Evolutionary conservation across 2,329 filamentous ascomycete species (phyloP).

Genomic region (Colletotrichum euphorbiae): DNA sequence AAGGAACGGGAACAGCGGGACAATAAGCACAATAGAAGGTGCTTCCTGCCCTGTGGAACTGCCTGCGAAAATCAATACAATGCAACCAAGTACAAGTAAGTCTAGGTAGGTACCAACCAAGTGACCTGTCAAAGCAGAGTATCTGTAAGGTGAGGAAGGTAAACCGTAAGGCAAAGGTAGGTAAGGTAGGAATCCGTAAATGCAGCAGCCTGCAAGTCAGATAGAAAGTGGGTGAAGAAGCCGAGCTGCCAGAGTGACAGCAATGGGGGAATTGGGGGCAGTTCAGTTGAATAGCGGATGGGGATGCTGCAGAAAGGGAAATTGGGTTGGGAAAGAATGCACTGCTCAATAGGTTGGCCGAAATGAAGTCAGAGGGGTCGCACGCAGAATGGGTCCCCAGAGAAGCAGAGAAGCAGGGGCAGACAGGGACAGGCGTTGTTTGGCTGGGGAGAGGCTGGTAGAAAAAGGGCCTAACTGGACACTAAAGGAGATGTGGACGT

Average conservation of each 20-base stretch:
- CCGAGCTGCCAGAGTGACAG: no score
- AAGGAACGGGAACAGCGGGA: conserved; percentile 10
- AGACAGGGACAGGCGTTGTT: not conserved
- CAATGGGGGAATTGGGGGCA: no score
- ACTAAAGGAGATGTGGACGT: no score
- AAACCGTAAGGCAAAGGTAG: not conserved
- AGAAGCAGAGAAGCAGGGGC: conserved; percentile 15
- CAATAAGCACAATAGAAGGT: conserved; percentile 8
- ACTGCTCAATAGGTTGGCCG: conserved; percentile 35
- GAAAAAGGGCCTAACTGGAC: not conserved
- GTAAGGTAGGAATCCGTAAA: not conserved
- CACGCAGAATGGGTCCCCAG: not conserved
- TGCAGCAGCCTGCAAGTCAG: not conserved
- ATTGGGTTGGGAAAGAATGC: conserved; percentile 29
- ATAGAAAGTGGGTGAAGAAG: no score
- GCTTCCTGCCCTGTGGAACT: conserved; percentile 1
- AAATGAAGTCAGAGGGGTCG: conserved; percentile 33
- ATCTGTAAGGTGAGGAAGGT: no score
- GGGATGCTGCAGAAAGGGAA: conserved; percentile 28
- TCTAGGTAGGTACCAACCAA: not conserved
- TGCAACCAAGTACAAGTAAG: not conserved
- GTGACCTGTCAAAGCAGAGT: no score
- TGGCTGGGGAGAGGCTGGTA: conserved; percentile 6
- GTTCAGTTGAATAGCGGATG: not conserved
- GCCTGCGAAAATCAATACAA: not conserved